Conservation (phyloP, 2,329 filamentous ascomycete species). For the Trichoderma sp. region DNA sequence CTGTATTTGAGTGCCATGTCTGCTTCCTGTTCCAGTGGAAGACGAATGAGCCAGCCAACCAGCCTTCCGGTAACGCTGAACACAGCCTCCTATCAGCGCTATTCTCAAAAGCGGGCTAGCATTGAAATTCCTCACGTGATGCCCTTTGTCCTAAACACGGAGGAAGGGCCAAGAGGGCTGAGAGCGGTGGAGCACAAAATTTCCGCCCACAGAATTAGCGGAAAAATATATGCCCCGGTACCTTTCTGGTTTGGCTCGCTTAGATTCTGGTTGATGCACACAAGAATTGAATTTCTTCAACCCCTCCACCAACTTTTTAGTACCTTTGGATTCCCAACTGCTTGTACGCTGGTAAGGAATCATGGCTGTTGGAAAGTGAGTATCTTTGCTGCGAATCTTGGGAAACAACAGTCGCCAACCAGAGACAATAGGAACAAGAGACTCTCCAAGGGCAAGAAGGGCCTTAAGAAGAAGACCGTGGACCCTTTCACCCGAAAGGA, state of each 20-base stretch:
- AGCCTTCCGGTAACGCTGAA: neutral
- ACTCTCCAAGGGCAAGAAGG: slow-evolving; percentile 99
- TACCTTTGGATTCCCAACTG: slow-evolving; percentile 47
- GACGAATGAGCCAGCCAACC: neutral
- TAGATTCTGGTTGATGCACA: slow-evolving; percentile 45
- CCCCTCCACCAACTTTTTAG: slow-evolving; percentile 45
- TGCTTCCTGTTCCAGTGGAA: no score
- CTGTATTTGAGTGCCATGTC: neutral
- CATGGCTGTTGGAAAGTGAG: slow-evolving; percentile 64
- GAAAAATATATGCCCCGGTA: slow-evolving; percentile 26
- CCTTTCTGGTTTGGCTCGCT: slow-evolving; percentile 37
- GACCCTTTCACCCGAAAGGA: slow-evolving; percentile 99
- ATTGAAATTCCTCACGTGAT: neutral
- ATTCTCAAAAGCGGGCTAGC: neutral
- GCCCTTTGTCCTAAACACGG: neutral
- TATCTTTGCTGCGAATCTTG: slow-evolving; percentile 25
- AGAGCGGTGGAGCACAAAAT: slow-evolving; percentile 3
- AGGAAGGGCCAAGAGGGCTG: slow-evolving; percentile 12
- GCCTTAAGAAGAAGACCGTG: slow-evolving; percentile 98
- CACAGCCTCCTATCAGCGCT: neutral
- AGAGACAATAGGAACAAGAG: slow-evolving; percentile 83
- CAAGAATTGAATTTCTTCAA: slow-evolving; percentile 46
- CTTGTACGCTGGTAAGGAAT: slow-evolving; percentile 53
- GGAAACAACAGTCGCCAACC: slow-evolving; percentile 6
- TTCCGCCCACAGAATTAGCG: slow-evolving; percentile 19